phyloP scores from a whole-genome alignment of 2,329 filamentous ascomycete genomes.

The Colletotrichum spaethianum region DNA sequence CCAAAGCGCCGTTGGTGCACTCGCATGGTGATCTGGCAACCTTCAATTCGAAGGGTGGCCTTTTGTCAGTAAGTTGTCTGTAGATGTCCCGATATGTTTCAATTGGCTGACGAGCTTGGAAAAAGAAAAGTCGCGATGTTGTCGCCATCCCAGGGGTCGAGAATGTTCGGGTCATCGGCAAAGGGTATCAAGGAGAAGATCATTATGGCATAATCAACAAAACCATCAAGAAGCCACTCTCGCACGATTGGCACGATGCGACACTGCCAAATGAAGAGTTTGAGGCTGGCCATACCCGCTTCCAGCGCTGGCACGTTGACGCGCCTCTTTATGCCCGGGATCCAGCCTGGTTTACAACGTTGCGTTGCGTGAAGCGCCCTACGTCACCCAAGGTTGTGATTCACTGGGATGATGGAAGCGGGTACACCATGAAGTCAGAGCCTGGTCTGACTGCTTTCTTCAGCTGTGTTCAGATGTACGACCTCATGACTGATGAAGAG shows the following conservation, averaged over 20 bases:
- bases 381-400: slow-evolving; percentile 53
- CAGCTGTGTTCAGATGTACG: slow-evolving; percentile 58
- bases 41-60: slow-evolving; percentile 56
- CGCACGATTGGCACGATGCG: slow-evolving; percentile 55
- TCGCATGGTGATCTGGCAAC: slow-evolving; percentile 58
- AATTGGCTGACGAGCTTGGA: neutral
- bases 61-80: slow-evolving; percentile 50
- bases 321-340: slow-evolving; percentile 59
- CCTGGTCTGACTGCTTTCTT: slow-evolving; percentile 61
- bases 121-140: slow-evolving; percentile 47
- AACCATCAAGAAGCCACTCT: slow-evolving; percentile 48
- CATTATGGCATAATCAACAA: slow-evolving; percentile 59
- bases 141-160: slow-evolving; percentile 58
- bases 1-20: slow-evolving; percentile 55
- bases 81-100: neutral
- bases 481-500: slow-evolving; percentile 58
- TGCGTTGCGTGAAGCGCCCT: slow-evolving; percentile 56
- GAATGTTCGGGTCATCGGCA: slow-evolving; percentile 61
- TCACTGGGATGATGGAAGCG: slow-evolving; percentile 59
- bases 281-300: slow-evolving; percentile 57
- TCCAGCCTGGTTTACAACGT: slow-evolving; percentile 59
- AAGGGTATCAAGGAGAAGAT: slow-evolving; percentile 59
- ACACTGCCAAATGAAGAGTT: slow-evolving; percentile 53
- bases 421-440: slow-evolving; percentile 56
- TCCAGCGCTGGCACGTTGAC: slow-evolving; percentile 65